Evolutionary conservation across 2,329 filamentous ascomycete genomes (phyloP).

Genomic region (Hypomyces perniciosus): DNA sequence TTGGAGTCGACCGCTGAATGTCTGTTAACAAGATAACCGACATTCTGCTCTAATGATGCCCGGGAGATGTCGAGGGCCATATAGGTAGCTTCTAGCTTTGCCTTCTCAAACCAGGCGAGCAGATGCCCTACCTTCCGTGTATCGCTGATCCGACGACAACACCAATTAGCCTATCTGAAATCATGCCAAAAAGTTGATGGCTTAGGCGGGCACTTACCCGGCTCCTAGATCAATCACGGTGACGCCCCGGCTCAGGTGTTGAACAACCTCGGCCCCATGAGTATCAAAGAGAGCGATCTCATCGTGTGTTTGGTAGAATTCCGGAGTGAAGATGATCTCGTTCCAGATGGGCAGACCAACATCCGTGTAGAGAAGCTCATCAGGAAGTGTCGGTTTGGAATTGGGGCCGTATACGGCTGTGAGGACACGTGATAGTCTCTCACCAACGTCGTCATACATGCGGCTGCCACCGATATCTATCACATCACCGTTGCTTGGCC

Average conservation of each 20-base stretch:
- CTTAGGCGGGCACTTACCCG: slow-evolving; percentile 28
- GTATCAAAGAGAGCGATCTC: slow-evolving; percentile 32
- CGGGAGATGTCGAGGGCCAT: slow-evolving; percentile 36
- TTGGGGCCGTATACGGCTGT: slow-evolving; percentile 17
- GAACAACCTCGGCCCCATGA: slow-evolving; percentile 31
- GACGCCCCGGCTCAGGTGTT: slow-evolving; percentile 22
- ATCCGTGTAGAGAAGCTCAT: slow-evolving; percentile 36
- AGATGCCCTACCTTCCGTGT: slow-evolving; percentile 36
- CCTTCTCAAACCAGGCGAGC: slow-evolving; percentile 29
- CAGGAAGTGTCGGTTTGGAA: slow-evolving; percentile 28
- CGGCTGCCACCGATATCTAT: slow-evolving; percentile 34
- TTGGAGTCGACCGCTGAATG: slow-evolving; percentile 22
- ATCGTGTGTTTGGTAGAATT: slow-evolving; percentile 38
- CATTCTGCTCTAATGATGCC: slow-evolving; percentile 29
- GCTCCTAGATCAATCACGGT: slow-evolving; percentile 37
- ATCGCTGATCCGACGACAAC: slow-evolving; percentile 24
- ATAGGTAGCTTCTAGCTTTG: slow-evolving; percentile 26
- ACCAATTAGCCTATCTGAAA: not conserved
- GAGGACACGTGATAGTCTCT: slow-evolving; percentile 24
- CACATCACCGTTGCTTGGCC: slow-evolving; percentile 25
- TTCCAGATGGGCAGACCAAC: slow-evolving; percentile 35
- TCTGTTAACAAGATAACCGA: slow-evolving; percentile 25
- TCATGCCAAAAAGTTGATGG: not conserved
- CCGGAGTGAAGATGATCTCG: slow-evolving; percentile 32
- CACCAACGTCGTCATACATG: slow-evolving; percentile 24